Evolutionary conservation across 495 filamentous ascomycete species (phyloP).

Genomic region (Apiosordaria backusii): DNA sequence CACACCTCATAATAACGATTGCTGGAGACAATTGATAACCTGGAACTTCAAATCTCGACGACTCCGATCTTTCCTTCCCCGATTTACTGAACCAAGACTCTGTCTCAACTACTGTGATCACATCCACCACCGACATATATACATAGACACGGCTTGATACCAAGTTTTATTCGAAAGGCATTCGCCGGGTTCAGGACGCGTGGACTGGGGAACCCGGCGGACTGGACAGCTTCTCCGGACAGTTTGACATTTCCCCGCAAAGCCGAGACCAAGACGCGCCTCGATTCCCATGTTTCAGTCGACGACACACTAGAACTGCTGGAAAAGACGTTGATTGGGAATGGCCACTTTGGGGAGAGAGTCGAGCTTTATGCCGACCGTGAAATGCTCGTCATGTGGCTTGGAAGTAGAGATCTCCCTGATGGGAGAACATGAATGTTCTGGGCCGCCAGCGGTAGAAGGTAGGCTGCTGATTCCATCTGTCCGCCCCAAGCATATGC

Average conservation of each 20-base stretch:
- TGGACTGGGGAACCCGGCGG: conserved; percentile 12
- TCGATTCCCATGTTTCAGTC: conserved; percentile 15
- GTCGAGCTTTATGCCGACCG: conserved; percentile 76
- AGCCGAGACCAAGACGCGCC: neutral
- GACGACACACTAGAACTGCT: conserved; percentile 5
- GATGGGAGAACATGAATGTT: conserved; percentile 89
- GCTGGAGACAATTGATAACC: neutral
- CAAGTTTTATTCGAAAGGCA: neutral
- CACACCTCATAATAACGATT: conserved; percentile 17
- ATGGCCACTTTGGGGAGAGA: conserved; percentile 53
- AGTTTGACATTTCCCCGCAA: neutral
- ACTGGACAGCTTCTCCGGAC: neutral
- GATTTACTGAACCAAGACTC: too few relatives aligned
- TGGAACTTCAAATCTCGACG: neutral
- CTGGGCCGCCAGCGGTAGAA: conserved; percentile 34
- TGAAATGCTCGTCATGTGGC: conserved; percentile 93
- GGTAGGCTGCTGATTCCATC: conserved; percentile 29
- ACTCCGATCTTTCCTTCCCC: neutral
- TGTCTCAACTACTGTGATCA: neutral
- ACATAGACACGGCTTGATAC: too few relatives aligned
- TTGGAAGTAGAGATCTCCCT: conserved; percentile 79
- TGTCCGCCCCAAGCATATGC: neutral
- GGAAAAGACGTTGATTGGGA: conserved; percentile 23
- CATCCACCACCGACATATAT: neutral
- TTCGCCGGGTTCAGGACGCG: conserved; percentile 12